Conservation (phyloP, 2,329 filamentous ascomycete genomes). For the Claviceps monticola region DNA sequence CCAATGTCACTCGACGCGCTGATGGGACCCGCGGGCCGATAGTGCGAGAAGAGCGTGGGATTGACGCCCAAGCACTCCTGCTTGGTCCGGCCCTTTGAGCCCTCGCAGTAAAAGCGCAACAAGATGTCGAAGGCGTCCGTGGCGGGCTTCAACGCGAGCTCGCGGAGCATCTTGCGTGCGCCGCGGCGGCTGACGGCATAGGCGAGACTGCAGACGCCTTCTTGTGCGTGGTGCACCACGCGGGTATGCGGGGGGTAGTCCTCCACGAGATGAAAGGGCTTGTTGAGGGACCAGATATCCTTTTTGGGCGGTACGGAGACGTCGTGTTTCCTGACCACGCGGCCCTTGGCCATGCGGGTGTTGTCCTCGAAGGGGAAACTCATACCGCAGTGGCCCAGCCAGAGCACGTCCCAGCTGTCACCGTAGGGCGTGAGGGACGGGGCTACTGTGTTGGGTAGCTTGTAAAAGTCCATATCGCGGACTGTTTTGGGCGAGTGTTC, state of each 20-base stretch:
- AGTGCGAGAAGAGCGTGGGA: slow-evolving; percentile 33
- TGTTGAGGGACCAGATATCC: slow-evolving; percentile 20
- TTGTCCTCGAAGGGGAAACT: slow-evolving; percentile 13
- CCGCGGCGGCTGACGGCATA: slow-evolving; percentile 32
- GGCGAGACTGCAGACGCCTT: slow-evolving; percentile 26
- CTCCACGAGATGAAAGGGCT: slow-evolving; percentile 21
- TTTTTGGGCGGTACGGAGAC: slow-evolving; percentile 20
- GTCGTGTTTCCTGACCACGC: slow-evolving; percentile 20
- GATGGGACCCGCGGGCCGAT: slow-evolving; percentile 24
- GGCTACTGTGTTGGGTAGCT: slow-evolving; percentile 8
- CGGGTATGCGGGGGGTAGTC: slow-evolving; percentile 28
- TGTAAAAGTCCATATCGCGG: slow-evolving; percentile 11
- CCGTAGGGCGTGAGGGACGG: slow-evolving; percentile 28
- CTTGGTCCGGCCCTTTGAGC: slow-evolving; percentile 17
- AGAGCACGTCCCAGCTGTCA: slow-evolving; percentile 38
- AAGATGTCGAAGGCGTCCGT: slow-evolving; percentile 29
- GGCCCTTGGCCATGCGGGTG: slow-evolving; percentile 13
- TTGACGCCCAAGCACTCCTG: slow-evolving; percentile 26
- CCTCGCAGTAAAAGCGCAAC: slow-evolving; percentile 32
- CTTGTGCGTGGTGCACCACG: slow-evolving; percentile 26
- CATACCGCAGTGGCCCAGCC: slow-evolving; percentile 35
- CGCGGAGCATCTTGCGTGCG: slow-evolving; percentile 27
- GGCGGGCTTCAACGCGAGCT: slow-evolving; percentile 27
- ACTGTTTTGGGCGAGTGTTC: neutral
- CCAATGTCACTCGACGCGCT: slow-evolving; percentile 23